Base-by-base conservation (phyloP, 768 basidiomycete genomes). In the Lactarius pseudohatsudake region DNA sequence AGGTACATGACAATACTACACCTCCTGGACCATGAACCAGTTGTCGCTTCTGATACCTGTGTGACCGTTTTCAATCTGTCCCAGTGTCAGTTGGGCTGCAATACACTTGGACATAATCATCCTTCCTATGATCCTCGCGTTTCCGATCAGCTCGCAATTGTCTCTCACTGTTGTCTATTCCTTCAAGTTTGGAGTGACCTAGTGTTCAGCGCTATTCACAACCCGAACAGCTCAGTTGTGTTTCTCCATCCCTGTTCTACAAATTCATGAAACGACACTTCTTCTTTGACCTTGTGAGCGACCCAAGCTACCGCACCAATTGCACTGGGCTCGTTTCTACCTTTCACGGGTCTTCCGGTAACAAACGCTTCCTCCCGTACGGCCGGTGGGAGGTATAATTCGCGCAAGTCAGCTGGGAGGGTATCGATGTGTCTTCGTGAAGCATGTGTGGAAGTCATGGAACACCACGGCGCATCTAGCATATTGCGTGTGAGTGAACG, bases 281-380 rank as follows among this genome's bases (percentile, higher is more conserved):
- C 81, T 41, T 81, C 77, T 20, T 82, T 77, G 50, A 86, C 68
- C 66, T 74, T 74, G 70, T 81, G 81, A 13, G 92, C 78, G 13
- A 91, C 85, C 86, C 88, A 91, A 26, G 90, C 92, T 11, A 93
- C 85, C 30, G 82, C 83, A 7, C 87, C 88, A 28, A 89, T 82
- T 2, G 82, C 77, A 41, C 75, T 77, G 4, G 92, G 90, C 72
- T 94, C 92, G 70, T 89, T 91, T 50, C 92, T 80, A 3, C 91
- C 89, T 76, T 92, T 93, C 53, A 92, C 86, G 3, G 85, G 78
- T 67, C 81, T 84, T 0, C 86, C 89, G 11, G 71, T 69, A 28
- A 81, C 77, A 72, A 88, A 91, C 1, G 81, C 80, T 63, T 91
- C 86, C 1, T 85, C 81, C 61, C 84, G 83, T 36, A 79, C 82